Percentiles rank a stretch among this genome's conserved stretches.
Conservation (phyloP, 2,329 filamentous ascomycete genomes). For the Aspergillus pseudonomiae region DNA sequence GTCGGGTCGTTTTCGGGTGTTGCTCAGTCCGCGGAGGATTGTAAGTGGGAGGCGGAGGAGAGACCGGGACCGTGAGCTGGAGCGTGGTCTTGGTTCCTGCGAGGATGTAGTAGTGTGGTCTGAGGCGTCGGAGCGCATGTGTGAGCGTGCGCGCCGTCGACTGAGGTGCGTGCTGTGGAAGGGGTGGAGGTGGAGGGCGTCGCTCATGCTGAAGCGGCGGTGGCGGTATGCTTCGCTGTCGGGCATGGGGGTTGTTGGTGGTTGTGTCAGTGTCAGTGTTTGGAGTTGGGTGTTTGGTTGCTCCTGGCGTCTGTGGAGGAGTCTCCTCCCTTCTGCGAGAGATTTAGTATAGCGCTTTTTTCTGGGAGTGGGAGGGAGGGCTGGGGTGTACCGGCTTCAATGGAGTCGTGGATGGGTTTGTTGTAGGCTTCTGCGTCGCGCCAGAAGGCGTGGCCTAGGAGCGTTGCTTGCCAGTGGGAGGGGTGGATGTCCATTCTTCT, state of each 20-base stretch:
- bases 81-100: conserved; percentile 1
- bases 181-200: conserved; percentile 17
- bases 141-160: conserved; percentile 12
- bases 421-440: conserved; percentile 27
- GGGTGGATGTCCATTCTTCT: conserved; percentile 24
- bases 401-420: conserved; percentile 17
- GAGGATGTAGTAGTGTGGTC: neutral
- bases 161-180: neutral
- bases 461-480: conserved; percentile 29
- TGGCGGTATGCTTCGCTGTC: neutral
- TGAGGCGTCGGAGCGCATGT: conserved; percentile 13
- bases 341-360: neutral
- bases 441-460: conserved; percentile 34
- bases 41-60: conserved; percentile 19
- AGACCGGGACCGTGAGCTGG: conserved; percentile 12
- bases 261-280: neutral
- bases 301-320: conserved; percentile 23
- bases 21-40: conserved; percentile 8
- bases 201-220: conserved; percentile 34
- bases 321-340: conserved; percentile 17
- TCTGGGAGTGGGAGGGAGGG: neutral
- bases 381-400: conserved; percentile 20
- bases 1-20: neutral
- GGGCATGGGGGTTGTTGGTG: neutral
- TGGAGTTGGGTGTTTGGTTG: conserved; percentile 2